Evolutionary conservation across 2,329 filamentous ascomycete genomes (phyloP).

Genomic region (Aspergillus sp.): DNA sequence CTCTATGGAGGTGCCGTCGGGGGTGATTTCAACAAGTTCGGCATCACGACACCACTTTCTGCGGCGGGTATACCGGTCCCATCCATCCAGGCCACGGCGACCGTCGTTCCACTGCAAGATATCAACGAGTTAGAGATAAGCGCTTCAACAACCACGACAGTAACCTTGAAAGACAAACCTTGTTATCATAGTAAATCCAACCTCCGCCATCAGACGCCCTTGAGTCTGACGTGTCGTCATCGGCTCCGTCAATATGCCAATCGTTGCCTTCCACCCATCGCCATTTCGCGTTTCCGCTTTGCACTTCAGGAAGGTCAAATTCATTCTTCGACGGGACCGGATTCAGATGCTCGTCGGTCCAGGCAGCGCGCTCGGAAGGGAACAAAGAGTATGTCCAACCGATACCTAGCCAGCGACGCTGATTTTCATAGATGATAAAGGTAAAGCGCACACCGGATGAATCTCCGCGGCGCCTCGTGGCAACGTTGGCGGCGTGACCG

Average conservation of each 20-base stretch:
- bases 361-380: constrained; percentile 84
- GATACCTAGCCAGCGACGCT: constrained; percentile 89
- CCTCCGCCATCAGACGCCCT: constrained; percentile 65
- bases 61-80: constrained; percentile 90
- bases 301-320: constrained; percentile 70
- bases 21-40: constrained; percentile 78
- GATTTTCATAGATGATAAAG: constrained; percentile 95
- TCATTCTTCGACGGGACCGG: constrained; percentile 73
- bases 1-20: constrained; percentile 51
- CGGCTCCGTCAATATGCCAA: constrained; percentile 81
- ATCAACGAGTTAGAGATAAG: background rate
- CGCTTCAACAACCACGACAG: too few species aligned
- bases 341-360: constrained; percentile 96
- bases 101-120: constrained; percentile 79
- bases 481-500: constrained; percentile 53
- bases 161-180: constrained; percentile 59
- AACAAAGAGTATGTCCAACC: constrained; percentile 94
- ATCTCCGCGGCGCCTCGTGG: constrained; percentile 47
- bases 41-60: constrained; percentile 97
- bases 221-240: constrained; percentile 43
- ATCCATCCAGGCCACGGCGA: constrained; percentile 81
- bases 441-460: constrained; percentile 90
- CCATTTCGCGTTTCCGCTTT: constrained; percentile 67
- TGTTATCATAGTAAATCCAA: constrained; percentile 98
- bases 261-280: constrained; percentile 83